phyloP scores from a whole-genome alignment of 345 rosid genomes.

The Lagerstroemia speciosa region DNA sequence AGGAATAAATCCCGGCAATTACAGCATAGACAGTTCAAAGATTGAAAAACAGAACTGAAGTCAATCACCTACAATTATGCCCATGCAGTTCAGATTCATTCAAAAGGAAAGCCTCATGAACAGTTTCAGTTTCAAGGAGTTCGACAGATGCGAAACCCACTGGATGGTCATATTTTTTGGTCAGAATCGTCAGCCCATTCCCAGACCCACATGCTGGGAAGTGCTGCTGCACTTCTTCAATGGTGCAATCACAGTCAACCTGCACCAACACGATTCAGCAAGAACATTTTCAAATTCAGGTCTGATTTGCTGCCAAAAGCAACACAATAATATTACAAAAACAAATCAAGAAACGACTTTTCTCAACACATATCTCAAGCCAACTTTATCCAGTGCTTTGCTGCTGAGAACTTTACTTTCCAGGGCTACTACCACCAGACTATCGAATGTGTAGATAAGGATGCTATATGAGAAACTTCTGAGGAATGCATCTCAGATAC shows the following conservation, averaged over 20 bases:
- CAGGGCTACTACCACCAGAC: not conserved
- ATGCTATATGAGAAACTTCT: not conserved
- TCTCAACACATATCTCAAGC: no score
- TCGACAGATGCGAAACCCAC: constrained; percentile 1
- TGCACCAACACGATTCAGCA: constrained; percentile 8
- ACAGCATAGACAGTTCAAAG: not conserved
- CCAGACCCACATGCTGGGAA: constrained; percentile 4
- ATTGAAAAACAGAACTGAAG: not conserved
- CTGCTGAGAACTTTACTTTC: not conserved
- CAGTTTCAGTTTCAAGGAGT: constrained; percentile 2
- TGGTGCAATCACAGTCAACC: constrained; percentile 3
- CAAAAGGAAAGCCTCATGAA: not conserved
- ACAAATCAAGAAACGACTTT: no score
- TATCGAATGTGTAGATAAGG: not conserved
- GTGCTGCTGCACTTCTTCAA: constrained; percentile 6
- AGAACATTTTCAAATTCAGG: constrained; percentile 1
- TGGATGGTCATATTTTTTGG: not conserved
- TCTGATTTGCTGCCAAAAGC: not conserved
- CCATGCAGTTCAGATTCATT: constrained; percentile 7
- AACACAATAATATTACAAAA: no score
- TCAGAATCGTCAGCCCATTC: not conserved
- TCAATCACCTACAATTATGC: not conserved
- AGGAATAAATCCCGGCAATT: not conserved
- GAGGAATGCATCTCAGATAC: not conserved
- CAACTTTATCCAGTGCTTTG: no score